A percentile compares a stretch with the other conserved stretches of the same genome.
Evolutionary conservation across 2,329 filamentous ascomycete species (phyloP).

Genomic region (Drechmeria coniospora): DNA sequence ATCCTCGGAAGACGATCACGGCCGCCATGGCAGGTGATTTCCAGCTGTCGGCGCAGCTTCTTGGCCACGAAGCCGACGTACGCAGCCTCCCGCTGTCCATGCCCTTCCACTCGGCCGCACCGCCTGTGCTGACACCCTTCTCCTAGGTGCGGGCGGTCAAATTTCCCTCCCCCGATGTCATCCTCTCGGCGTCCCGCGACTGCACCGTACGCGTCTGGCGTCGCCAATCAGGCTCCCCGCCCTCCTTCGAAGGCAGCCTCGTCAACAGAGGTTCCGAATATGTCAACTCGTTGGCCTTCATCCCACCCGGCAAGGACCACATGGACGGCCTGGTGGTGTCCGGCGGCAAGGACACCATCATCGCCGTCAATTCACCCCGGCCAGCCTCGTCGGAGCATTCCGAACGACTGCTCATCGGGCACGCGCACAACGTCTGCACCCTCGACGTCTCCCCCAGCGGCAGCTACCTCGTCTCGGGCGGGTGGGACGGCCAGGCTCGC

Average conservation of each 20-base stretch:
- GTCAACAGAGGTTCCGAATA: slow-evolving; percentile 69
- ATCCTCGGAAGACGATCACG: no score
- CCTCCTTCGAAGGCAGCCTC: slow-evolving; percentile 62
- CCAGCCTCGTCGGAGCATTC: slow-evolving; percentile 58
- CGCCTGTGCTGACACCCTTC: neutral
- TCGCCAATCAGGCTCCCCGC: slow-evolving; percentile 47
- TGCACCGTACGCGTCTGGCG: slow-evolving; percentile 81
- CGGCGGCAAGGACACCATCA: slow-evolving; percentile 80
- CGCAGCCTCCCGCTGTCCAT: no score
- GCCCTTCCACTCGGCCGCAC: neutral
- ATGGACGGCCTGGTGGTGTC: slow-evolving; percentile 74
- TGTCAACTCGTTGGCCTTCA: slow-evolving; percentile 70
- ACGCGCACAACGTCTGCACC: slow-evolving; percentile 75
- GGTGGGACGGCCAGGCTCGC: slow-evolving; percentile 82
- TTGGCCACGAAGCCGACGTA: slow-evolving; percentile 90
- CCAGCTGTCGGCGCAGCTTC: slow-evolving; percentile 81
- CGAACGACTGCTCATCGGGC: slow-evolving; percentile 73
- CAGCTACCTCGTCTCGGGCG: slow-evolving; percentile 69
- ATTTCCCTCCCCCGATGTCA: slow-evolving; percentile 55
- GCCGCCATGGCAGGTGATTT: slow-evolving; percentile 59
- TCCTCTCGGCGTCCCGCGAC: slow-evolving; percentile 83
- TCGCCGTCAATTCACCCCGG: slow-evolving; percentile 68
- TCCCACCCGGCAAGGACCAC: slow-evolving; percentile 51
- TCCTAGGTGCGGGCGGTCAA: slow-evolving; percentile 69
- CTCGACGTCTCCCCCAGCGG: slow-evolving; percentile 63